These are phyloP conservation scores for Neltuma alba DNA, from an alignment of 306 rosid species.

Conservation along the genomic window DNA sequence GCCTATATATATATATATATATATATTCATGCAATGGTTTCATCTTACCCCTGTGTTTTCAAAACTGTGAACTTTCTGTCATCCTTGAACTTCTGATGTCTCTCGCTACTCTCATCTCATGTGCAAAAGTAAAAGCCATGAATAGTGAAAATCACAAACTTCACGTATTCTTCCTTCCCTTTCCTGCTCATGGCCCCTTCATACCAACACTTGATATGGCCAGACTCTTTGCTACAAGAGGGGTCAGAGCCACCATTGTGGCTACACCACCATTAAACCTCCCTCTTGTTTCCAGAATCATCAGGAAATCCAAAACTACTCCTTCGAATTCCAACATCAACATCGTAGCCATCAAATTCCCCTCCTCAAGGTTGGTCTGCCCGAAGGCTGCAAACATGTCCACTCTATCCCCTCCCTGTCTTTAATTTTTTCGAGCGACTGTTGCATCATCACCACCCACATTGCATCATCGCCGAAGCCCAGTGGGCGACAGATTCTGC, in stretches of 20 bases:
- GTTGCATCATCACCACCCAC: slow-evolving; percentile 38
- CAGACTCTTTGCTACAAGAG: background rate
- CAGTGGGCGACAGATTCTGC: slow-evolving; percentile 59
- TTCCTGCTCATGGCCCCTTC: background rate
- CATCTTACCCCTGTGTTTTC: too few relatives aligned
- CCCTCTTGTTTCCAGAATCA: background rate
- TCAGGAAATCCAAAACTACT: background rate
- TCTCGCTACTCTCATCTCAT: background rate
- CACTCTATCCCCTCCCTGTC: slow-evolving; percentile 16
- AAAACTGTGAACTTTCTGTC: background rate
- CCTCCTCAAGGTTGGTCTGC: slow-evolving; percentile 48
- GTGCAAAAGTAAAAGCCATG: background rate
- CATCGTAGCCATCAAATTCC: slow-evolving; percentile 37
- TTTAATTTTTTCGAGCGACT: slow-evolving; percentile 34
- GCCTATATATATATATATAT: too few relatives aligned
- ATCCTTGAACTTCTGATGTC: background rate
- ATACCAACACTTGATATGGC: background rate
- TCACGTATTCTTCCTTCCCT: background rate
- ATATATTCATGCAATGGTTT: too few relatives aligned
- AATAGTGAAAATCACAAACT: background rate
- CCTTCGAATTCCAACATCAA: background rate
- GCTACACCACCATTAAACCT: background rate
- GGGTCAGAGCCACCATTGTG: background rate
- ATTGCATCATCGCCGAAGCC: slow-evolving; percentile 51
- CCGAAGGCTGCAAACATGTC: slow-evolving; percentile 49